Conservation (phyloP, 2,329 filamentous ascomycete species). For the Penicillium paneum region DNA sequence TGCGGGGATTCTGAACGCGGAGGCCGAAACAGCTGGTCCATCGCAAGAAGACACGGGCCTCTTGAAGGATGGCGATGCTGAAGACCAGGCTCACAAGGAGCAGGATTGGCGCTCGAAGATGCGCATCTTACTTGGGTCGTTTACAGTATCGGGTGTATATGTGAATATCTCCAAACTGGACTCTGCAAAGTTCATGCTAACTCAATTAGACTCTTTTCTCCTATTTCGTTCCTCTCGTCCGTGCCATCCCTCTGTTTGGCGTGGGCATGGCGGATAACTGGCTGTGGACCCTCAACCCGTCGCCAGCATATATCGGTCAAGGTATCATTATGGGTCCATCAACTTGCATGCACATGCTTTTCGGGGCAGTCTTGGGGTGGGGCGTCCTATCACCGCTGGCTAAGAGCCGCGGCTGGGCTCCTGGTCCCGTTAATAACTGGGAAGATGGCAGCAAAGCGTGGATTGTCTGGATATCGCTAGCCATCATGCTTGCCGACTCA, state of each 20-base stretch:
- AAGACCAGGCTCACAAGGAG: constrained; percentile 36
- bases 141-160: constrained; percentile 57
- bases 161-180: constrained; percentile 30
- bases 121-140: constrained; percentile 57
- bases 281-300: constrained; percentile 96
- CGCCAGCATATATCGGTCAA: constrained; percentile 94
- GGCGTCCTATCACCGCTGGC: constrained; percentile 84
- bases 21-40: constrained; percentile 30
- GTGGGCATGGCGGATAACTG: constrained; percentile 69
- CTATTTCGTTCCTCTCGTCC: constrained; percentile 83
- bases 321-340: constrained; percentile 98
- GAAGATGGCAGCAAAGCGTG: constrained; percentile 91
- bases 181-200: constrained; percentile 10
- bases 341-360: constrained; percentile 91
- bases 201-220: constrained; percentile 69
- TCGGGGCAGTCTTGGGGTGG: constrained; percentile 89
- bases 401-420: constrained; percentile 82
- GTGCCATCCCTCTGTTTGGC: constrained; percentile 85
- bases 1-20: constrained; percentile 19
- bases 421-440: constrained; percentile 83
- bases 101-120: constrained; percentile 63
- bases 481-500: constrained; percentile 95
- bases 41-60: constrained; percentile 41
- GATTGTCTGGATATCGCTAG: constrained; percentile 95
- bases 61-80: constrained; percentile 45